Evolutionary conservation across 1,284 basidiomycete genomes (phyloP), one percentile per base, ranked within the genome.

Genomic region (Ceratobasidium papillatum): DNA sequence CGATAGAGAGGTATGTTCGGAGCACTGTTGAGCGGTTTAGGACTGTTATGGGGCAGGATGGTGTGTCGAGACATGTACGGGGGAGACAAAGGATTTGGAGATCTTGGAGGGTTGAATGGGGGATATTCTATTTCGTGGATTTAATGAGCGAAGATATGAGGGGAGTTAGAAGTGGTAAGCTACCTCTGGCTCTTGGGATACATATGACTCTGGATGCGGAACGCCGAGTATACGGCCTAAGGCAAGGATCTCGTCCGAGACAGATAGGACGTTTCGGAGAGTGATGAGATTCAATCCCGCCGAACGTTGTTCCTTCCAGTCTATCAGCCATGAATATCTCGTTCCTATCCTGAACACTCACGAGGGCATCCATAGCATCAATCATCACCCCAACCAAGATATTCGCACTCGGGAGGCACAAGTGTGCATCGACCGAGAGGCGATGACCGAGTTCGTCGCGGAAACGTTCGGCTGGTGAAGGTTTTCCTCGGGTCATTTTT

Each of bases 401-500:
- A 36, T 65, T 65, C 32, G 63, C 63, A 30, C 63, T 65, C 30
- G 63, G 63, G 3, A 65, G 49, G 34, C 47, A 52, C 19, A 65
- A 38, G 30, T 65, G 45, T 1, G 63, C 63, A 25, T 65, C 63
- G 17, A 51, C 30, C 8, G 63, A 49, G 38, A 65, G 63, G n/a
- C 63, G 27, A 34, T 52, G 32, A 11, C 63, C 63, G 63, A 65
- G 63, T 36, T 65, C 63, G 22, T 65, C 45, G 32, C 63, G 63
- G 17, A 65, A 65, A n/a, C 45, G 63, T 45, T 65, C 63, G 32
- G 63, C 43, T 2, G 63, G 63, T 7, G 63, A 65, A 7, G 25
- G 47, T 1, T 45, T 38, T 9, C 32, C 27, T 49, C n/a, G 19
- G 8, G n/a, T 17, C 63, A 65, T 65, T 27, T 22, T 27, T 36